A percentile compares a stretch with the other conserved stretches of the same genome.
phyloP scores from a whole-genome alignment of 2,329 filamentous ascomycete genomes.

The Alternaria hordeiaustralica region DNA sequence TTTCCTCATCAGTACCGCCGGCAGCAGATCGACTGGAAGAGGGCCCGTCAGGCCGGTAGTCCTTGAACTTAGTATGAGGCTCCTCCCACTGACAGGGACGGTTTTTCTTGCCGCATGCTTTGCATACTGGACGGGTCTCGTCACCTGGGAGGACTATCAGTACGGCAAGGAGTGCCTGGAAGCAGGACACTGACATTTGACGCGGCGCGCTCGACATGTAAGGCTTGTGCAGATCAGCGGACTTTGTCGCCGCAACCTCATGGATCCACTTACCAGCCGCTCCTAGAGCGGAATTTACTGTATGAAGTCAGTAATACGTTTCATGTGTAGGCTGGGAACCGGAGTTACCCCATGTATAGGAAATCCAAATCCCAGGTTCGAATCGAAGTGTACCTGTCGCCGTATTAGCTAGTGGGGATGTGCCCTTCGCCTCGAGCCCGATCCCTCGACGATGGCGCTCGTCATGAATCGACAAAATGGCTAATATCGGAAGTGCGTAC shows the following conservation, averaged over 20 bases:
- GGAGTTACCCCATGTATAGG: constrained; percentile 11
- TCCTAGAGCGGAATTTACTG: constrained; percentile 42
- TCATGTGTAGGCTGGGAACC: background rate
- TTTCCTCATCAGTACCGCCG: constrained; percentile 15
- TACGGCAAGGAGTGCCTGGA: background rate
- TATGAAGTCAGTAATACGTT: constrained; percentile 16
- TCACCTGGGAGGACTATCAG: constrained; percentile 29
- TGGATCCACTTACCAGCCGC: constrained; percentile 37
- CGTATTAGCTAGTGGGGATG: constrained; percentile 2
- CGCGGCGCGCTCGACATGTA: constrained; percentile 40
- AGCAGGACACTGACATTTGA: constrained; percentile 32
- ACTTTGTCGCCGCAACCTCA: background rate
- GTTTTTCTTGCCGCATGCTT: constrained; percentile 41
- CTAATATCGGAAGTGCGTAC: constrained; percentile 2
- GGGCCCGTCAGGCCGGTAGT: constrained; percentile 29
- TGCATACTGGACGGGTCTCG: constrained; percentile 36
- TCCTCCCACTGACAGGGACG: constrained; percentile 41
- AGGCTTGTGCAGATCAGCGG: constrained; percentile 23
- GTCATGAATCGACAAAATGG: background rate
- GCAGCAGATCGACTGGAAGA: constrained; percentile 20
- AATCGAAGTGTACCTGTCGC: constrained; percentile 6
- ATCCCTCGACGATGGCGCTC: background rate
- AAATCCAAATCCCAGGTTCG: constrained; percentile 1
- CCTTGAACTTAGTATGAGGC: constrained; percentile 34
- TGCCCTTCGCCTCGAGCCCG: background rate